phyloP scores from a whole-genome alignment of 2,329 filamentous ascomycete genomes.

The Colletotrichum sansevieriae region DNA sequence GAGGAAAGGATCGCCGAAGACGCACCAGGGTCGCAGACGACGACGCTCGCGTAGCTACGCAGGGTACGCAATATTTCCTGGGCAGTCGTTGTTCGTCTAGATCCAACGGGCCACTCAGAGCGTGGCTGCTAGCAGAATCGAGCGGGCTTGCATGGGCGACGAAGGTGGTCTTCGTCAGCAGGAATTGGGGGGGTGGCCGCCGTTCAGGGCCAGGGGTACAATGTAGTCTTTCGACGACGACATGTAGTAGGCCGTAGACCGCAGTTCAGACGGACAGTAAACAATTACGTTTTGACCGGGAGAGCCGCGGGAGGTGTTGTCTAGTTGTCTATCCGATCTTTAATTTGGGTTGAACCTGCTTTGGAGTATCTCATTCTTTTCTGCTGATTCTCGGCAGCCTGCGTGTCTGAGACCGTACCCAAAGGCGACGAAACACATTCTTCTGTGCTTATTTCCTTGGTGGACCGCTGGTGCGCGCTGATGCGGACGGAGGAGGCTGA shows the following conservation, averaged over 20 bases:
- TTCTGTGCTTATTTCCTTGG: conserved; percentile 3
- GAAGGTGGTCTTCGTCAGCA: neutral
- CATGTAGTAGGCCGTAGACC: neutral
- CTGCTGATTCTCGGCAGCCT: neutral
- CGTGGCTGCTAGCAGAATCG: neutral
- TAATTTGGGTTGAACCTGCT: neutral
- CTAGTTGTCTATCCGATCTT: conserved; percentile 9
- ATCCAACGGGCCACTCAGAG: conserved; percentile 4
- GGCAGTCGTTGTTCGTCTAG: neutral
- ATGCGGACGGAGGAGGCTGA: conserved; percentile 2
- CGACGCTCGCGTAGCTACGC: no score
- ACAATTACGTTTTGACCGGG: conserved; percentile 29
- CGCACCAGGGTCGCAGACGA: no score
- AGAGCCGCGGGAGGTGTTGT: neutral
- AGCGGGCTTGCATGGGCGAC: conserved; percentile 3
- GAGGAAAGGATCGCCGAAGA: no score
- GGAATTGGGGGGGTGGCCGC: no score
- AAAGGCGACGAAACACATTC: conserved; percentile 1
- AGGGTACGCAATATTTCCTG: neutral
- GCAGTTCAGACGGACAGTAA: conserved; percentile 15
- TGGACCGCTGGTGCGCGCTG: neutral
- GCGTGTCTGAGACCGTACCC: conserved; percentile 9
- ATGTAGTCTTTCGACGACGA: no score
- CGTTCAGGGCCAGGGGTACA: neutral
- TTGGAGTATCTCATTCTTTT: neutral